phyloP scores from a whole-genome alignment of 2,329 filamentous ascomycete genomes.

The Aspergillus felis region DNA sequence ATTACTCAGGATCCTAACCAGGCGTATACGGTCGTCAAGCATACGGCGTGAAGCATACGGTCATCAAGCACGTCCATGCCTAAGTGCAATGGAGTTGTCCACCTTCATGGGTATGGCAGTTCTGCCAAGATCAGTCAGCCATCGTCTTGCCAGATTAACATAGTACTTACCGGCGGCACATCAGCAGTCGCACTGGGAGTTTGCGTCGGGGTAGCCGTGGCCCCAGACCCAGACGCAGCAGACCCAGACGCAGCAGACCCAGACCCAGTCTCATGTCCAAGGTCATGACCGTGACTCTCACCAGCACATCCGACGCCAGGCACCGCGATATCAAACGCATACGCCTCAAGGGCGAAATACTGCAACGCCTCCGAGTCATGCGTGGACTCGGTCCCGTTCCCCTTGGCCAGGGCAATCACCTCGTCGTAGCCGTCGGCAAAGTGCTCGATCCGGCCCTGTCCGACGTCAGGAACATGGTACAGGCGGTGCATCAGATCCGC shows the following conservation, averaged over 20 bases:
- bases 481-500: slow-evolving; percentile 65
- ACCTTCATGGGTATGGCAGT: slow-evolving; percentile 42
- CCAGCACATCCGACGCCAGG: slow-evolving; percentile 62
- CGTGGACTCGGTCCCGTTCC: slow-evolving; percentile 47
- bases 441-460: slow-evolving; percentile 59
- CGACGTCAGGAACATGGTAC: slow-evolving; percentile 59
- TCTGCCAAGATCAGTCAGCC: slow-evolving; percentile 18
- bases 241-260: too few species aligned
- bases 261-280: background rate
- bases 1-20: too few species aligned
- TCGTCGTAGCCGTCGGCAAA: slow-evolving; percentile 57
- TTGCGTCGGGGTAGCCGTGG: background rate
- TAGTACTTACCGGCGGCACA: slow-evolving; percentile 23
- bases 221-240: too few species aligned
- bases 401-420: slow-evolving; percentile 51
- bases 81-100: slow-evolving; percentile 39
- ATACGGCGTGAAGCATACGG: background rate
- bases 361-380: slow-evolving; percentile 61
- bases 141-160: background rate
- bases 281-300: slow-evolving; percentile 11
- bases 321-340: slow-evolving; percentile 61
- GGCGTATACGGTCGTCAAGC: too few species aligned
- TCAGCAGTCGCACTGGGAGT: slow-evolving; percentile 16
- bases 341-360: slow-evolving; percentile 65
- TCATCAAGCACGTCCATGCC: background rate